phyloP scores from a whole-genome alignment of 345 rosid species.

The Brassica cretica region DNA sequence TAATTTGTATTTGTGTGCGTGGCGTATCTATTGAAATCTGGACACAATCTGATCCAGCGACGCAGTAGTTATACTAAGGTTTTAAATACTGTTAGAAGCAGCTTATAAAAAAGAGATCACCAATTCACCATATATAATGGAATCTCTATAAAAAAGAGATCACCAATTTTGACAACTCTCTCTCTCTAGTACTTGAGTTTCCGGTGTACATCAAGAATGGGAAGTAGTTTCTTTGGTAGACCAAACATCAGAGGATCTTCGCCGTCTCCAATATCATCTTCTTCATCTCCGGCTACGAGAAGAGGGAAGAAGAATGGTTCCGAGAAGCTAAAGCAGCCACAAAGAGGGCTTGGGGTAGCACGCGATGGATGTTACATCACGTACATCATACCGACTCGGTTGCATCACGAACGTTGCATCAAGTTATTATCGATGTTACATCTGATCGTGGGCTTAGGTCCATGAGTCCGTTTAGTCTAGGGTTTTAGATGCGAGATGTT shows the following conservation, averaged over 20 bases:
- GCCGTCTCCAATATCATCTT: constrained; percentile 34
- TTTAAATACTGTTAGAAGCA: constrained; percentile 16
- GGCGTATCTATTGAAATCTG: constrained; percentile 61
- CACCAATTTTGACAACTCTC: constrained; percentile 15
- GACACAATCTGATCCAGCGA: constrained; percentile 92
- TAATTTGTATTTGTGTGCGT: constrained; percentile 43
- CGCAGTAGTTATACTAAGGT: constrained; percentile 64
- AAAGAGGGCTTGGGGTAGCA: constrained; percentile 98
- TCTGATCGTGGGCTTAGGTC: too few species aligned
- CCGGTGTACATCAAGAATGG: constrained; percentile 39
- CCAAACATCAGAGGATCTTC: constrained; percentile 52
- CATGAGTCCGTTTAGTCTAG: too few species aligned
- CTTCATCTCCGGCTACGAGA: constrained; percentile 59
- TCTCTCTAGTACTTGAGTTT: background rate
- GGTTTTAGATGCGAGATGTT: too few species aligned
- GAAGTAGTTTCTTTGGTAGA: constrained; percentile 71
- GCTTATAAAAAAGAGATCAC: constrained; percentile 33
- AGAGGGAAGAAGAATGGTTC: constrained; percentile 71
- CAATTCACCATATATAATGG: constrained; percentile 7
- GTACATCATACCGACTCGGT: too few species aligned
- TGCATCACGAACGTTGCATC: too few species aligned
- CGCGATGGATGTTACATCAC: too few species aligned
- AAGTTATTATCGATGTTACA: too few species aligned
- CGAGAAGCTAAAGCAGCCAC: constrained; percentile 89
- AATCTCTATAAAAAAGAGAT: background rate